phyloP scores from a whole-genome alignment of 1,284 basidiomycete genomes.

The Filobasidium uniguttulatum region DNA sequence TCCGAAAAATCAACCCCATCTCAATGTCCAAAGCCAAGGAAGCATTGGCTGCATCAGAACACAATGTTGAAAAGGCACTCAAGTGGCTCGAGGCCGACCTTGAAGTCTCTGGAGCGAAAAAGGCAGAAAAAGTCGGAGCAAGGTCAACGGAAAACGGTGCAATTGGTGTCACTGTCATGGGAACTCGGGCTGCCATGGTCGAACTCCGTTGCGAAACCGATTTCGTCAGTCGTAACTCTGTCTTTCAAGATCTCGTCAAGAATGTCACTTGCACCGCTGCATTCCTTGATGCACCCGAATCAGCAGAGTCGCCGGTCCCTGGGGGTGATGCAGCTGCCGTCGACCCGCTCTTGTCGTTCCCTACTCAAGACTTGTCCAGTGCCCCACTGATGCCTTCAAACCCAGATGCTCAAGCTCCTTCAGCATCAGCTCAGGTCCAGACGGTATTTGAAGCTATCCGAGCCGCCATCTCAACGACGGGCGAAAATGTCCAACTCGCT shows the following conservation, averaged over 20 bases:
- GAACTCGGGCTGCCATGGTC: conserved; percentile 66
- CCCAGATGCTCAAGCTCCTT: conserved; percentile 13
- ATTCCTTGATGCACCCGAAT: conserved; percentile 48
- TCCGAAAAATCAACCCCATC: conserved; percentile 62
- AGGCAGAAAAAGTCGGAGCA: conserved; percentile 67
- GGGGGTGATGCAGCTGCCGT: conserved; percentile 17
- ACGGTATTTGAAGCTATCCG: conserved; percentile 66
- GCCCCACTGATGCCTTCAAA: conserved; percentile 50
- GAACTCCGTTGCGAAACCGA: conserved; percentile 96
- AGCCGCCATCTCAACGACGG: conserved; percentile 67
- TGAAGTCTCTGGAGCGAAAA: conserved; percentile 54
- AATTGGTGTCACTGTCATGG: conserved; percentile 59
- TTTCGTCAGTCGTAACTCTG: conserved; percentile 77
- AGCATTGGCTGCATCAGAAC: conserved; percentile 60
- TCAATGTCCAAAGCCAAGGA: conserved; percentile 78
- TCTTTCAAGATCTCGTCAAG: conserved; percentile 62
- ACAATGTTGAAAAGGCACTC: conserved; percentile 61
- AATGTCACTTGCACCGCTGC: conserved; percentile 80
- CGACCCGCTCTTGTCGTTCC: conserved; percentile 30
- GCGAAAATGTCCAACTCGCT: conserved; percentile 73
- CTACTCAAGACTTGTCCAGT: conserved; percentile 47
- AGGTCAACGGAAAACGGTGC: conserved; percentile 65
- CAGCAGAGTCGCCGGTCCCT: background rate
- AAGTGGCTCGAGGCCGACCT: conserved; percentile 69
- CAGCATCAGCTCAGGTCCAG: conserved; percentile 19